These are phyloP conservation scores for Favolaschia claudopus DNA, from an alignment of 768 basidiomycete species.

Conservation along the genomic window DNA sequence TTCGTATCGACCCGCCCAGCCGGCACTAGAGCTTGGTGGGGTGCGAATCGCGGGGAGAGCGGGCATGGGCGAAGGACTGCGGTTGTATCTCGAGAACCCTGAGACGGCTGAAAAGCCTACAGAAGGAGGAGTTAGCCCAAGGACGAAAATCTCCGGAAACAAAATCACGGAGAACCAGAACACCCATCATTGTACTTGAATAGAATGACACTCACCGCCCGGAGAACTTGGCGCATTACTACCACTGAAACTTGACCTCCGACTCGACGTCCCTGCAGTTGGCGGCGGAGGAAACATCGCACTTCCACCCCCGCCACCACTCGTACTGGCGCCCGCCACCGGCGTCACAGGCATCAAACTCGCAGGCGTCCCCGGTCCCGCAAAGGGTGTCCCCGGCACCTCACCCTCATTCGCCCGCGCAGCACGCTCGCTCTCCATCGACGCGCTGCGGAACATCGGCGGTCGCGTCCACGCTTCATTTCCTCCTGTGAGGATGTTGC, in stretches of 20 bases:
- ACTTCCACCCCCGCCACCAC: background rate
- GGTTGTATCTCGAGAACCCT: slow-evolving; percentile 60
- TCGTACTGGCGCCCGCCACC: background rate
- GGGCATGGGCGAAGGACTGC: slow-evolving; percentile 90
- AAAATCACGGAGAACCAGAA: too few species aligned
- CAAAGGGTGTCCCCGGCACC: background rate
- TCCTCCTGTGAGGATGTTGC: slow-evolving; percentile 14
- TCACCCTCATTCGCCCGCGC: background rate
- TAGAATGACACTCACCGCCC: slow-evolving; percentile 10
- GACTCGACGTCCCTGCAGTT: slow-evolving; percentile 61
- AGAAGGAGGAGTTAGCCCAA: background rate
- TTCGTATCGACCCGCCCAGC: slow-evolving; percentile 17
- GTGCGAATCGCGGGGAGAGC: slow-evolving; percentile 93
- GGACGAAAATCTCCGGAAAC: too few species aligned
- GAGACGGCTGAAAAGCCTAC: slow-evolving; percentile 51
- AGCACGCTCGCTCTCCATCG: slow-evolving; percentile 69
- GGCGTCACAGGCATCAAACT: slow-evolving; percentile 24
- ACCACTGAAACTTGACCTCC: slow-evolving; percentile 80
- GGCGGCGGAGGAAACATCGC: slow-evolving; percentile 72
- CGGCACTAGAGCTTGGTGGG: slow-evolving; percentile 46
- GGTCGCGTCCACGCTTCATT: slow-evolving; percentile 50
- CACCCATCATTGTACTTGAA: too few species aligned
- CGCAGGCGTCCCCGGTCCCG: slow-evolving; percentile 26
- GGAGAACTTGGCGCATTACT: slow-evolving; percentile 85
- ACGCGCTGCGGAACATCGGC: slow-evolving; percentile 70